phyloP scores from a whole-genome alignment of 768 basidiomycete species.

The Clathrus columnatus region DNA sequence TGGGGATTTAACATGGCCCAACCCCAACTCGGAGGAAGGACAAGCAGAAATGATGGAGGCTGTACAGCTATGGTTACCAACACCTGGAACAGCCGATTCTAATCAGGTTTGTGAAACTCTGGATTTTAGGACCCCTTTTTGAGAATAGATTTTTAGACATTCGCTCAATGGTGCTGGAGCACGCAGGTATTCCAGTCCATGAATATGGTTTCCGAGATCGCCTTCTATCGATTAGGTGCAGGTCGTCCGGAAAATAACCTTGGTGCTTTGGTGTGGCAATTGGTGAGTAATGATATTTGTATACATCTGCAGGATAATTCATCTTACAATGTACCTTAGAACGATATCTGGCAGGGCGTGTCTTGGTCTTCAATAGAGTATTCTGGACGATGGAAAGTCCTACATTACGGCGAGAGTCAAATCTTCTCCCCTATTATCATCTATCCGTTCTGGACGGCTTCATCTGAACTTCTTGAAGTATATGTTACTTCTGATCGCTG shows the following conservation, averaged over 20 bases:
- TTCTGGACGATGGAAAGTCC: conserved; percentile 51
- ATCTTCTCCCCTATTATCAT: conserved; percentile 40
- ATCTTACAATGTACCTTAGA: neutral
- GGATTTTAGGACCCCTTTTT: neutral
- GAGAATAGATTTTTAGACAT: conserved; percentile 31
- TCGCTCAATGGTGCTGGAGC: conserved; percentile 57
- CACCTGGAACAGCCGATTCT: conserved; percentile 35
- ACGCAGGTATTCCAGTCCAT: conserved; percentile 54
- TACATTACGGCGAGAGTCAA: conserved; percentile 41
- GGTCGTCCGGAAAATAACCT: conserved; percentile 50
- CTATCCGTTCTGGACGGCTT: conserved; percentile 49
- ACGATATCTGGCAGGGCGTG: conserved; percentile 44
- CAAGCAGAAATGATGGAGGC: conserved; percentile 44
- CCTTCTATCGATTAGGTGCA: conserved; percentile 52
- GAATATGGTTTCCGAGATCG: conserved; percentile 50
- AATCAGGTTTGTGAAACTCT: conserved; percentile 22
- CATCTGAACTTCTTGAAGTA: conserved; percentile 38
- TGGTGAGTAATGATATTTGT: conserved; percentile 31
- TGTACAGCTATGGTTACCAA: conserved; percentile 48
- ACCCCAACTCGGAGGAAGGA: conserved; percentile 45
- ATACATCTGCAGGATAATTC: neutral
- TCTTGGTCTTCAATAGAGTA: conserved; percentile 44
- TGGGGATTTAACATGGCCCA: conserved; percentile 42
- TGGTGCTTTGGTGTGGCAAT: conserved; percentile 50
- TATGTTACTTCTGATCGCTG: conserved; percentile 45